Conservation (phyloP, 352 stramenopile species). For the Aphanomyces astaci region DNA sequence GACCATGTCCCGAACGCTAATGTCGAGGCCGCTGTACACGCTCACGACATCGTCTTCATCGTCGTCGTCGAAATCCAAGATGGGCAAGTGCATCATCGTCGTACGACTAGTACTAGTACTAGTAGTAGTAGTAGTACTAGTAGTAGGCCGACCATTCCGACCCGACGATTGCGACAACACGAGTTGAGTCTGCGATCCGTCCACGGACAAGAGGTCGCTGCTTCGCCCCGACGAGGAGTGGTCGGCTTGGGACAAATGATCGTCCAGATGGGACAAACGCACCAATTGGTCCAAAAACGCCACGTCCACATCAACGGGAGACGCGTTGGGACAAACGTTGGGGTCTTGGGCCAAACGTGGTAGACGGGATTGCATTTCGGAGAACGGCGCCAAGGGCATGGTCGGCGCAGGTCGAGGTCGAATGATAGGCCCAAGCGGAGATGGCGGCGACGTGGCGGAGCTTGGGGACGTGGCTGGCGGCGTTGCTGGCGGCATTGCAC, state of each 20-base stretch:
- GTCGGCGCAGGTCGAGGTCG: neutral
- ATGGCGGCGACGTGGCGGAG: neutral
- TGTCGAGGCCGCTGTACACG: slow-evolving; percentile 13
- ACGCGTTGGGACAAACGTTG: neutral
- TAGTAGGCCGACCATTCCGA: no score
- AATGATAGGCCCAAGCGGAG: neutral
- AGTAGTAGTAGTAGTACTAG: no score
- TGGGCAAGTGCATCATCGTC: neutral
- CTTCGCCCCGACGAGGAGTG: neutral
- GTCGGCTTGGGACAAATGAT: neutral
- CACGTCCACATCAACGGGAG: neutral
- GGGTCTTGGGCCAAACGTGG: no score
- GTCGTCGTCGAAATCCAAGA: slow-evolving; percentile 20
- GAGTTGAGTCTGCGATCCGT: neutral
- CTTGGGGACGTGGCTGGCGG: neutral
- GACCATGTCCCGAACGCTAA: neutral
- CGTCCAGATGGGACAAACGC: neutral
- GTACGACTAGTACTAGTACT: no score
- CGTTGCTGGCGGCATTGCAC: no score
- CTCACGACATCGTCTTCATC: slow-evolving; percentile 11
- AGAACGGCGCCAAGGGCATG: neutral
- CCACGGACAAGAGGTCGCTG: neutral
- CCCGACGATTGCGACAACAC: no score
- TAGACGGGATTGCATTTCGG: no score
- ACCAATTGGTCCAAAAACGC: neutral